Evolutionary conservation across 768 basidiomycete genomes (phyloP).

Genomic region (Xerocomellus intermedius): DNA sequence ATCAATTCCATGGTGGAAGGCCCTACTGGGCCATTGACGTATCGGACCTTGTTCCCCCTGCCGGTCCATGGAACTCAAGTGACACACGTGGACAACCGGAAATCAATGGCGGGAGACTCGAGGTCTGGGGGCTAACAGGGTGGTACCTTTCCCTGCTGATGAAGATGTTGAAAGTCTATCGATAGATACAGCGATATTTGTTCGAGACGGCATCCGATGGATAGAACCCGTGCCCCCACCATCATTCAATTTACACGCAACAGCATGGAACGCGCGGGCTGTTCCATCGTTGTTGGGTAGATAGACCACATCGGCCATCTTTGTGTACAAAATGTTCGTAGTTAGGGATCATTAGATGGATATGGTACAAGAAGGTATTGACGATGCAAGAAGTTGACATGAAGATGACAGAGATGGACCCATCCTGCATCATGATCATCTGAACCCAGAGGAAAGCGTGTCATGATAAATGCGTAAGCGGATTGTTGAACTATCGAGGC

Average conservation of each 20-base stretch:
- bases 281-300: background rate
- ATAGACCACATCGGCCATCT: background rate
- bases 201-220: too few species aligned
- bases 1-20: constrained; percentile 49
- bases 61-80: constrained; percentile 30
- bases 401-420: constrained; percentile 17
- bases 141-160: constrained; percentile 74
- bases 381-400: constrained; percentile 17
- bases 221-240: background rate
- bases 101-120: constrained; percentile 48
- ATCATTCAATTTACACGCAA: background rate
- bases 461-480: constrained; percentile 18
- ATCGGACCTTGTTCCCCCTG: constrained; percentile 47
- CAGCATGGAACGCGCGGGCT: background rate
- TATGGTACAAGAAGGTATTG: constrained; percentile 25
- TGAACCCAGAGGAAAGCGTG: constrained; percentile 13
- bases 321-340: background rate
- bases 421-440: constrained; percentile 9
- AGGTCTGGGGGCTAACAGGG: constrained; percentile 83
- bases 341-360: constrained; percentile 13
- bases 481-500: constrained; percentile 10
- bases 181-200: constrained; percentile 19
- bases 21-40: constrained; percentile 72
- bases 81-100: constrained; percentile 40
- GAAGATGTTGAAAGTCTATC: constrained; percentile 50